Evolutionary conservation across 306 rosid species (phyloP).

Genomic region (Clitoria ternatea): DNA sequence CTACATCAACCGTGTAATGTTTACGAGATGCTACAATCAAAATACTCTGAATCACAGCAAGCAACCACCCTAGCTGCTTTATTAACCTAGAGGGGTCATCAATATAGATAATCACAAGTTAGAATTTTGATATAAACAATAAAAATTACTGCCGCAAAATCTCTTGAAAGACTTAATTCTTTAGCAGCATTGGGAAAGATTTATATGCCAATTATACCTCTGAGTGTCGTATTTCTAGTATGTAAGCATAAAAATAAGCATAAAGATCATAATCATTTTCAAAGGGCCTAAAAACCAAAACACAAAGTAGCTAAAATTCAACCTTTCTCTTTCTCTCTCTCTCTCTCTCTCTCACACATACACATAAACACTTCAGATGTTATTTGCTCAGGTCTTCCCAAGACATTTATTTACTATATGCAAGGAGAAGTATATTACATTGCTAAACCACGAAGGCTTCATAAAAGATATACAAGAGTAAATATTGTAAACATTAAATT

Average conservation of each 20-base stretch:
- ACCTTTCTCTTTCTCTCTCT: no score
- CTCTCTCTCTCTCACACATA: no score
- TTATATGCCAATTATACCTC: constrained; percentile 42
- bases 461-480: no score
- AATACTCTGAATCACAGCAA: constrained; percentile 79
- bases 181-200: neutral
- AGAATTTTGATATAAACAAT: neutral
- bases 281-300: no score
- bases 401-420: no score
- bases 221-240: constrained; percentile 78
- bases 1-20: constrained; percentile 97
- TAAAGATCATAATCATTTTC: constrained; percentile 98
- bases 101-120: constrained; percentile 22
- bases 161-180: neutral
- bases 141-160: neutral
- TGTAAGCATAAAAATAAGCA: constrained; percentile 76
- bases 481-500: no score
- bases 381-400: no score
- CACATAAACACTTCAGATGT: no score
- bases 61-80: constrained; percentile 86
- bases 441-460: no score
- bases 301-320: no score
- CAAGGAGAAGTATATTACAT: no score
- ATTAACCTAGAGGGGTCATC: constrained; percentile 46
- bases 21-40: constrained; percentile 96